A percentile compares a stretch with the other conserved stretches of the same genome.
These are phyloP conservation scores for Penicillium sp. DNA, from an alignment of 2,329 filamentous ascomycete genomes.

Conservation along the genomic window DNA sequence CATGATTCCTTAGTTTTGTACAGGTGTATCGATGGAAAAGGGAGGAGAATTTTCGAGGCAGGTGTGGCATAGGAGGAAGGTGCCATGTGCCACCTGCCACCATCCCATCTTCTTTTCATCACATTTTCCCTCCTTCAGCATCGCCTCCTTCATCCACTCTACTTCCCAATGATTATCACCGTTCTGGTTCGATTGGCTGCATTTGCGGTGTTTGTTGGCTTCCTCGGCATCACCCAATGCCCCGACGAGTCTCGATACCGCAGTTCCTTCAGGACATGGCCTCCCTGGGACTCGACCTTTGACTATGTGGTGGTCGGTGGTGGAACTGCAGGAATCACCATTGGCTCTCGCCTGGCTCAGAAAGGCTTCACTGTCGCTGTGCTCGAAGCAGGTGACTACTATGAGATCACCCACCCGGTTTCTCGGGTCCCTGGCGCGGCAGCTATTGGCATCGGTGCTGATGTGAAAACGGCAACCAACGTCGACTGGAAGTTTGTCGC, in stretches of 20 bases:
- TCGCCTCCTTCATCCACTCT: no score
- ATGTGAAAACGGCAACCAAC: conserved; percentile 44
- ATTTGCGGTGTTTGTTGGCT: conserved; percentile 10
- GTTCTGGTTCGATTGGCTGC: not conserved
- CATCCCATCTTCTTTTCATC: not conserved
- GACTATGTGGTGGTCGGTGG: conserved; percentile 42
- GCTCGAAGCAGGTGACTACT: conserved; percentile 49
- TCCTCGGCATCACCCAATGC: conserved; percentile 1
- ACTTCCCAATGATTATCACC: not conserved
- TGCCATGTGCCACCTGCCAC: no score
- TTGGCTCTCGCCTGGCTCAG: conserved; percentile 59
- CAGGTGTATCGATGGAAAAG: no score
- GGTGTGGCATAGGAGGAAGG: no score
- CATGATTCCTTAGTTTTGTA: no score
- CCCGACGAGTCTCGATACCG: not conserved
- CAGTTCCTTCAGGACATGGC: conserved; percentile 7
- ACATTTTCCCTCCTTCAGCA: not conserved
- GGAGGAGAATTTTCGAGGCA: no score
- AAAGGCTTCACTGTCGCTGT: conserved; percentile 46
- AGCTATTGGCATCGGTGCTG: conserved; percentile 27
- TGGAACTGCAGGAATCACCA: conserved; percentile 44
- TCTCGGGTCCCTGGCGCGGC: conserved; percentile 49
- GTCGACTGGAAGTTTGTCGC: conserved; percentile 55
- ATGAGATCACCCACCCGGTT: conserved; percentile 59
- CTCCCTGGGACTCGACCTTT: conserved; percentile 19